Evolutionary conservation across 768 basidiomycete genomes (phyloP).

Genomic region (Panaeolus cyanescens): DNA sequence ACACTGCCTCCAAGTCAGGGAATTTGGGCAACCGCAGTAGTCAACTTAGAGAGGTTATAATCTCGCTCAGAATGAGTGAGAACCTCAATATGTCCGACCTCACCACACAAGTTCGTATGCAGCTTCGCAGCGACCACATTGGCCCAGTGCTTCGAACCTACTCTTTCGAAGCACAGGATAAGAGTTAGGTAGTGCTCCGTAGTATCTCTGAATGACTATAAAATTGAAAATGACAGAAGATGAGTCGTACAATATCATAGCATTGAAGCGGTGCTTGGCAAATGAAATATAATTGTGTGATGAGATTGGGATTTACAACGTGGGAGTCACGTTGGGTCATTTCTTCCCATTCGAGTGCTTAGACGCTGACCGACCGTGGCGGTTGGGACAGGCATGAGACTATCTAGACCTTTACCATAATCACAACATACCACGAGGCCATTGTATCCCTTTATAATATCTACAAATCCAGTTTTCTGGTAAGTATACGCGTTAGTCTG

Average conservation of each 20-base stretch:
- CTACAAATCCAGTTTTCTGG: background rate
- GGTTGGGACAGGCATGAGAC: background rate
- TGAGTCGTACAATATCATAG: no score
- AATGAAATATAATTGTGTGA: background rate
- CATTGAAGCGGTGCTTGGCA: background rate
- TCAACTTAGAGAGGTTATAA: no score
- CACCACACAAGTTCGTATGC: no score
- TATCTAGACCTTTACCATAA: background rate
- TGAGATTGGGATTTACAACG: background rate
- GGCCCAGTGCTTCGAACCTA: background rate
- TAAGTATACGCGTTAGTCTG: background rate
- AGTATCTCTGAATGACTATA: background rate
- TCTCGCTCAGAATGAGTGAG: no score
- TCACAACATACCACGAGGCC: background rate
- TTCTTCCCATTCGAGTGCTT: background rate
- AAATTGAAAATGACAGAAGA: background rate
- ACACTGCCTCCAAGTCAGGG: background rate
- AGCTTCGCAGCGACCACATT: background rate
- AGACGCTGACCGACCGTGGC: background rate
- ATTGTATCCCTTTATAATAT: background rate
- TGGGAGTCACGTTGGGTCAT: constrained; percentile 1
- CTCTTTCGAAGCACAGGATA: background rate
- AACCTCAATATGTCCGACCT: no score
- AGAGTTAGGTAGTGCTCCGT: no score
- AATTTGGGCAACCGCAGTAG: background rate